Evolutionary conservation across 176 grass and related monocot genomes (phyloP).

Genomic region (Pharus latifolius): DNA sequence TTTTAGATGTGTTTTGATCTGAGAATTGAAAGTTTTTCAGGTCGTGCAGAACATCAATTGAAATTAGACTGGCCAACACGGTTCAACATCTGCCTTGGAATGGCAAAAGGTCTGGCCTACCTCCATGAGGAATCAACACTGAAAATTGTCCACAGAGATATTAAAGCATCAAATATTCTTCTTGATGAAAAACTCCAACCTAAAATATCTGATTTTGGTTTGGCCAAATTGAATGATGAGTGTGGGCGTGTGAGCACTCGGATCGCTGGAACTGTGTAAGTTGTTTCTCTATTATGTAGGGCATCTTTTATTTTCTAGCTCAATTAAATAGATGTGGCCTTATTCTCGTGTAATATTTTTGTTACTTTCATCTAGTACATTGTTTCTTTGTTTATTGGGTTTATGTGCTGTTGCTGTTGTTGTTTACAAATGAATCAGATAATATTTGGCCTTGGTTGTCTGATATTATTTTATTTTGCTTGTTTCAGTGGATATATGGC

Average conservation of each 20-base stretch:
- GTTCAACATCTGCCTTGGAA: slow-evolving; percentile 61
- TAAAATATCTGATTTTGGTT: slow-evolving; percentile 93
- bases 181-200: slow-evolving; percentile 66
- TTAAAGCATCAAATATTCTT: slow-evolving; percentile 87
- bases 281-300: slow-evolving; percentile 17
- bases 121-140: slow-evolving; percentile 82
- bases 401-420: too few relatives aligned
- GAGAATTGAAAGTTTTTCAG: slow-evolving; percentile 21
- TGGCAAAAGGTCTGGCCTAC: slow-evolving; percentile 63
- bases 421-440: not conserved
- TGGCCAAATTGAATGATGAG: slow-evolving; percentile 83
- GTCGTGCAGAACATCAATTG: slow-evolving; percentile 34
- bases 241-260: slow-evolving; percentile 60
- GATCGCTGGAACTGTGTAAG: slow-evolving; percentile 85
- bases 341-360: not conserved
- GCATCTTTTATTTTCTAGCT: slow-evolving; percentile 2
- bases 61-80: slow-evolving; percentile 66
- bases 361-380: not conserved
- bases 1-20: not conserved
- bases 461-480: slow-evolving; percentile 8
- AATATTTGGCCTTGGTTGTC: not conserved
- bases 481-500: slow-evolving; percentile 84
- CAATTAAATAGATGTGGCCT: not conserved
- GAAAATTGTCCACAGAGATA: slow-evolving; percentile 90
- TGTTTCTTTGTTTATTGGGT: not conserved